phyloP scores from a whole-genome alignment of 768 basidiomycete species.

The Pleurotus sapidus region DNA sequence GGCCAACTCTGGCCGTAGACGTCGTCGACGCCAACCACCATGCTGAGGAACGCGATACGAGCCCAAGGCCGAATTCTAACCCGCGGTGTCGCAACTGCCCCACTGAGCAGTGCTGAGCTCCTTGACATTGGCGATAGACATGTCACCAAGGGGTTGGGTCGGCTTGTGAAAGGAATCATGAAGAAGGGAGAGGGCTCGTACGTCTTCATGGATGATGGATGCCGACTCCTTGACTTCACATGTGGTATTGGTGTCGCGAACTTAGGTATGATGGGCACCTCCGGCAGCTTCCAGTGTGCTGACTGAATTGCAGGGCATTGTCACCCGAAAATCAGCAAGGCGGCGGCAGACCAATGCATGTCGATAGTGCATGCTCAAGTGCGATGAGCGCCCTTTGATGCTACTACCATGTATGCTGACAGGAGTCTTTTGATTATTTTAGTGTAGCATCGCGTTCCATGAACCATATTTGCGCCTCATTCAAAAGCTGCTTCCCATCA shows the following conservation, averaged over 20 bases:
- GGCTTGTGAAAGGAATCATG: slow-evolving; percentile 56
- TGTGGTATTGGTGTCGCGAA: slow-evolving; percentile 86
- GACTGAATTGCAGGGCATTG: slow-evolving; percentile 61
- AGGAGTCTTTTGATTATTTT: too few relatives aligned
- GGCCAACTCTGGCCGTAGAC: too few relatives aligned
- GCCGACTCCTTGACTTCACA: slow-evolving; percentile 79
- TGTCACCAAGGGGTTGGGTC: slow-evolving; percentile 43
- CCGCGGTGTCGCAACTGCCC: neutral
- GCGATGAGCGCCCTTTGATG: neutral
- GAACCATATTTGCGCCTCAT: slow-evolving; percentile 86
- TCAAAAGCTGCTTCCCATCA: slow-evolving; percentile 77
- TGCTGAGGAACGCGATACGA: too few relatives aligned
- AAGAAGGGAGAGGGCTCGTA: slow-evolving; percentile 71
- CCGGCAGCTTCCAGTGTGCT: neutral
- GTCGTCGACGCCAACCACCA: too few relatives aligned
- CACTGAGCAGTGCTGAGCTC: neutral
- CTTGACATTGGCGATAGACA: slow-evolving; percentile 38
- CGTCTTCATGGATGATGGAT: slow-evolving; percentile 69
- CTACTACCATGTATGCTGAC: neutral
- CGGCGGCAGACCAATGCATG: slow-evolving; percentile 87
- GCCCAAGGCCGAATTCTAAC: neutral
- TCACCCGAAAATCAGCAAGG: slow-evolving; percentile 81
- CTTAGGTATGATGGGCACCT: slow-evolving; percentile 46
- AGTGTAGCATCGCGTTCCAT: slow-evolving; percentile 91
- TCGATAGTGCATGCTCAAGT: slow-evolving; percentile 80